Conservation (phyloP, 495 filamentous ascomycete genomes). For the Aspergillus affinis region DNA sequence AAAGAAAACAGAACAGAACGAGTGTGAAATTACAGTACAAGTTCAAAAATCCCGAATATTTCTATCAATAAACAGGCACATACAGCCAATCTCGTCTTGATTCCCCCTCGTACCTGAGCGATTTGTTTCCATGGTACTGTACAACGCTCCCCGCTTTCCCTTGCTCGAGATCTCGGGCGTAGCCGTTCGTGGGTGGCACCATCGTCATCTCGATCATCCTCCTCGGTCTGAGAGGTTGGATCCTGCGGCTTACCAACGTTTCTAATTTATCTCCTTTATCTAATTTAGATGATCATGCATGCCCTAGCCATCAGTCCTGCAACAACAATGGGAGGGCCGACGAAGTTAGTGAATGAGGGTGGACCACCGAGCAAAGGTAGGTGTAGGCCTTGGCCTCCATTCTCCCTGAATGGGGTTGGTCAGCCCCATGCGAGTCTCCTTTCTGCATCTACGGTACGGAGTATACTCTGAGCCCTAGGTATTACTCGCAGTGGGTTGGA, state of each 20-base stretch:
- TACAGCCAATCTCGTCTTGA: background rate
- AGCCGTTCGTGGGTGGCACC: constrained; percentile 27
- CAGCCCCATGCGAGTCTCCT: background rate
- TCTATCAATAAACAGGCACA: background rate
- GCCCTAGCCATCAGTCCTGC: background rate
- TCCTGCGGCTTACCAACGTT: background rate
- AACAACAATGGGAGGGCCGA: background rate
- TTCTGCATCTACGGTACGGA: background rate
- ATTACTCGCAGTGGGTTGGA: background rate
- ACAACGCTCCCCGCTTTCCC: constrained; percentile 27
- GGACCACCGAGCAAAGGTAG: background rate
- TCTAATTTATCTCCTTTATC: background rate
- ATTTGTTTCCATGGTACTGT: constrained; percentile 25
- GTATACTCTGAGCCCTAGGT: background rate
- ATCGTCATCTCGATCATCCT: constrained; percentile 16
- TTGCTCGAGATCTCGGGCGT: constrained; percentile 31
- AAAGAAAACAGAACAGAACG: background rate
- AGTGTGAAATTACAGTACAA: background rate
- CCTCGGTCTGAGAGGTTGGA: constrained; percentile 4
- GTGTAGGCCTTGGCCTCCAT: background rate
- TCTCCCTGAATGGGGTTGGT: background rate
- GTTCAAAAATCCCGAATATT: background rate
- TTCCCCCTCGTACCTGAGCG: constrained; percentile 16
- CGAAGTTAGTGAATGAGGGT: background rate
- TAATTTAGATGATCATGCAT: background rate